A percentile compares a stretch with the other conserved stretches of the same genome.
These are phyloP conservation scores for Sporothrix mexicana DNA, from an alignment of 2,329 filamentous ascomycete species.

Conservation along the genomic window DNA sequence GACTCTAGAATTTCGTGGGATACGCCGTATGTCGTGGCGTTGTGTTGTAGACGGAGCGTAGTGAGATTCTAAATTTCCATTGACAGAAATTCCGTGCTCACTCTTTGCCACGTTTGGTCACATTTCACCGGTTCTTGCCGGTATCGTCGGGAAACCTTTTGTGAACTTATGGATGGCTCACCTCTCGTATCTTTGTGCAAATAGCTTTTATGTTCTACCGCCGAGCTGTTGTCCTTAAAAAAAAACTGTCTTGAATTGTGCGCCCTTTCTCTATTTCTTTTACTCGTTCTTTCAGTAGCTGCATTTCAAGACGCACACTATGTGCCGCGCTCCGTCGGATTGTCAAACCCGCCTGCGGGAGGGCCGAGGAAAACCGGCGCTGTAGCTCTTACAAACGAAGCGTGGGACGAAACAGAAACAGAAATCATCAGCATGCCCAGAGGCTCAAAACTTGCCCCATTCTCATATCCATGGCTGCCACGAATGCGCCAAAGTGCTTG, in stretches of 20 bases:
- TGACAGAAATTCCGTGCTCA: neutral
- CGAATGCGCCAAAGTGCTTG: neutral
- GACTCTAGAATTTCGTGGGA: no score
- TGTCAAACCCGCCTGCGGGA: neutral
- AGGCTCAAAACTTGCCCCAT: neutral
- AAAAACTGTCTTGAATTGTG: no score
- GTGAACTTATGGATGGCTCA: neutral
- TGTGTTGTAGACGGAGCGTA: no score
- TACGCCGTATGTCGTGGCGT: no score
- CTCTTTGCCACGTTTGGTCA: neutral
- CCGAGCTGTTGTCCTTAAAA: no score
- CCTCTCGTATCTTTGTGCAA: neutral
- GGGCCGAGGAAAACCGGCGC: neutral
- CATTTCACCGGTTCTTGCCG: neutral
- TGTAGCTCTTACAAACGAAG: neutral
- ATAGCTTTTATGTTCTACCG: neutral
- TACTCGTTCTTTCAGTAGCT: neutral
- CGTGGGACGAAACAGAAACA: no score
- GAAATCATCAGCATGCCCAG: neutral
- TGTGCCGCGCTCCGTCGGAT: slow-evolving; percentile 15
- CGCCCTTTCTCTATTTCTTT: neutral
- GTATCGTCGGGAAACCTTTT: neutral
- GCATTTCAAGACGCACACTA: neutral
- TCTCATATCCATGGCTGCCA: neutral
- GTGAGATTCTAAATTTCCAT: no score